Evolutionary conservation across 1,284 basidiomycete genomes (phyloP).

Genomic region (Ganoderma leucocontextum): DNA sequence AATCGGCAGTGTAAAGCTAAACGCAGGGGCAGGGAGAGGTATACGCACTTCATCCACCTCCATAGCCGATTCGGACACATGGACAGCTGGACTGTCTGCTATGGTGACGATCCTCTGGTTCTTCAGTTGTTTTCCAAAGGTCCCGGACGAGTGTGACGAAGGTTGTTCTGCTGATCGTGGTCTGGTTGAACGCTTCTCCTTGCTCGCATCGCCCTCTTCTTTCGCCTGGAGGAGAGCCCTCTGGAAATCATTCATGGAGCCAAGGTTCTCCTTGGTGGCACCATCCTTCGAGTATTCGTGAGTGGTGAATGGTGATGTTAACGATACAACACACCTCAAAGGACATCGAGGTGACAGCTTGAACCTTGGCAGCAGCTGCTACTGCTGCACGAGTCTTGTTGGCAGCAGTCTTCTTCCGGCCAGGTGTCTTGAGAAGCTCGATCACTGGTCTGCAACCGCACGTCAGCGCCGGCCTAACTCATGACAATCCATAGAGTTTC

Average conservation of each 20-base stretch:
- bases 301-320: neutral
- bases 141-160: slow-evolving; percentile 9
- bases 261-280: slow-evolving; percentile 50
- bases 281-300: slow-evolving; percentile 40
- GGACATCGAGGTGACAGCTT: slow-evolving; percentile 48
- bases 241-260: slow-evolving; percentile 59
- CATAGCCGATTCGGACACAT: slow-evolving; percentile 15
- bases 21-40: slow-evolving; percentile 19
- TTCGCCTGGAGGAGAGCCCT: slow-evolving; percentile 54
- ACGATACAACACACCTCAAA: slow-evolving; percentile 52
- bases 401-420: slow-evolving; percentile 65
- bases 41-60: slow-evolving; percentile 25
- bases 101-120: slow-evolving; percentile 33
- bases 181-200: slow-evolving; percentile 6
- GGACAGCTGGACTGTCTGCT: slow-evolving; percentile 30
- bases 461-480: slow-evolving; percentile 1
- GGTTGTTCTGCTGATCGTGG: slow-evolving; percentile 8
- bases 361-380: slow-evolving; percentile 55
- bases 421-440: slow-evolving; percentile 85
- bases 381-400: slow-evolving; percentile 57
- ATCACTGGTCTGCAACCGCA: slow-evolving; percentile 63
- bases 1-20: neutral
- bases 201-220: slow-evolving; percentile 15
- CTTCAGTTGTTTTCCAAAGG: slow-evolving; percentile 17
- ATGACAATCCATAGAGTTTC: neutral